Base-by-base conservation (phyloP, 2,329 filamentous ascomycete species). In the Passalora sequoiae region DNA sequence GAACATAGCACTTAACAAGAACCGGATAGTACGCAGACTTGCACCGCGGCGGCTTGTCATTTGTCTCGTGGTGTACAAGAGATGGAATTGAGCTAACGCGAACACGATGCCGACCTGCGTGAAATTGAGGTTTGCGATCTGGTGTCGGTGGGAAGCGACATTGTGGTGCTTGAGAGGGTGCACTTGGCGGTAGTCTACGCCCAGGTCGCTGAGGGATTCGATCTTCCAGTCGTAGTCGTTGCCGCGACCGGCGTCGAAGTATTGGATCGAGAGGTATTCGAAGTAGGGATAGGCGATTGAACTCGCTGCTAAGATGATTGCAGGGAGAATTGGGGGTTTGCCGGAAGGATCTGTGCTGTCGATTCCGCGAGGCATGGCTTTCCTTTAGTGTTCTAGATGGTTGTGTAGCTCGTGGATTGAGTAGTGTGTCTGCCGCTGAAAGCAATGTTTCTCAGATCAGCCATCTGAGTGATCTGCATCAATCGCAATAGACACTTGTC, bases 151-250 rank as follows among this genome's bases (percentile, higher is more conserved):
- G n/a, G 52, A 55, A 2, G 32, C 42, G 30, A 55, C 41, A 19
- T 50, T 50, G 38, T 51, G 42, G 22, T 55, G 52, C 25, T 55
- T 55, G 17, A 55, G 47, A 4, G 46, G 45, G 35, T 55, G 52
- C 9, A 55, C 52, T 43, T 55, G 52, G 31, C 50, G 50, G 32
- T 55, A 55, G 38, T 53, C 40, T 8, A 55, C 43, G 10, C 50
- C 50, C 2, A 55, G 43, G 30, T 55, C 52, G 7, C 31, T 40
- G 27, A 55, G 45, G 6, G 44, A 49, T 29, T 55, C 52, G 38
- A 53, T 49, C 7, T 20, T 20, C 38, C 28, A 43, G 43, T 49
- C 32, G 42, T 55, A 55, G 33, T 24, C 33, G n/a, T 38, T 38
- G 15, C 21, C 17, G 15, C 13, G 15, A 16, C 44, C 47, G 29